Evolutionary conservation across 2,329 filamentous ascomycete genomes (phyloP).

Genomic region (Fusarium veterinarium): DNA sequence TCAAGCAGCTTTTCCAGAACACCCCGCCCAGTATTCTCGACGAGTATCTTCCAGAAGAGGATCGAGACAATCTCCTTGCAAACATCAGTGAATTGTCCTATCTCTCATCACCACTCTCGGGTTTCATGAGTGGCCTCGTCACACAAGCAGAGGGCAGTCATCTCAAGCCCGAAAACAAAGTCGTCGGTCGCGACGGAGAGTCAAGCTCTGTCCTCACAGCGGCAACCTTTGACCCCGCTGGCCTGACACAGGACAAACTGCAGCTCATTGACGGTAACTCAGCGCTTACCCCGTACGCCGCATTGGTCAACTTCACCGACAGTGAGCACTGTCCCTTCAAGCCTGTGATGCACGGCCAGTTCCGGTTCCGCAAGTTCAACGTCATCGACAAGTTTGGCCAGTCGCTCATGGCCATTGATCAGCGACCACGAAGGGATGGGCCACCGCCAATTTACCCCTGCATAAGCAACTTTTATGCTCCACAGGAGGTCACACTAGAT

Average conservation of each 20-base stretch:
- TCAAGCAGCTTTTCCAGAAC: slow-evolving; percentile 49
- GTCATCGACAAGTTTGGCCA: slow-evolving; percentile 64
- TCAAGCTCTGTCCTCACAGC: not conserved
- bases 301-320: slow-evolving; percentile 38
- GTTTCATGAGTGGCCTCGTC: slow-evolving; percentile 47
- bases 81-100: slow-evolving; percentile 22
- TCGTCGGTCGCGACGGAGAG: not conserved
- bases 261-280: slow-evolving; percentile 14
- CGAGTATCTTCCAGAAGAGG: slow-evolving; percentile 4
- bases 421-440: not conserved
- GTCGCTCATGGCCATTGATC: slow-evolving; percentile 49
- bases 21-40: slow-evolving; percentile 41
- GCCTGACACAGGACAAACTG: slow-evolving; percentile 30
- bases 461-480: slow-evolving; percentile 51
- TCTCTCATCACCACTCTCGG: slow-evolving; percentile 49
- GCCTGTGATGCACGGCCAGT: slow-evolving; percentile 60
- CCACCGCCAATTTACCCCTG: slow-evolving; percentile 47
- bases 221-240: not conserved
- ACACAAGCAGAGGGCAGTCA: slow-evolving; percentile 53
- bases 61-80: slow-evolving; percentile 5
- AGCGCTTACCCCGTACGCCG: slow-evolving; percentile 52
- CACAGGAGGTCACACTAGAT: slow-evolving; percentile 44
- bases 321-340: slow-evolving; percentile 53
- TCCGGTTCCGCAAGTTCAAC: slow-evolving; percentile 58
- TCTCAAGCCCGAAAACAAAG: slow-evolving; percentile 51